Evolutionary conservation across 176 grass and related monocot species (phyloP).

Genomic region (Aegilops speltoides): DNA sequence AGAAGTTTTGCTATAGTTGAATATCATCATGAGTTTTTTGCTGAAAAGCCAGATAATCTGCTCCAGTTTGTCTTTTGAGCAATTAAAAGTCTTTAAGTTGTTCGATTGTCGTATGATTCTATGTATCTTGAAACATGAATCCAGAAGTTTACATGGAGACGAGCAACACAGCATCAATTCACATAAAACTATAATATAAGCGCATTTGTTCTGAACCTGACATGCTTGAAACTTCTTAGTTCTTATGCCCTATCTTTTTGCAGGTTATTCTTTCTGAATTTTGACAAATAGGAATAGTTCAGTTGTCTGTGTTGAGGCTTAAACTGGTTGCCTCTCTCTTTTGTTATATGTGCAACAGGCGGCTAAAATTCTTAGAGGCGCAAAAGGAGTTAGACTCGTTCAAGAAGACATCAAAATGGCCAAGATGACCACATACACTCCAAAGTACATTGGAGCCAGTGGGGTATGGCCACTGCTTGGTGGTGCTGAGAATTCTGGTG

Average conservation of each 20-base stretch:
- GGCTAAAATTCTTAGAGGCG: constrained; percentile 46
- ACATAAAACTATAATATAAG: constrained; percentile 1
- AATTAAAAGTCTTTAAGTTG: constrained; percentile 1
- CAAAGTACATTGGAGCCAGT: constrained; percentile 66
- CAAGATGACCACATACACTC: constrained; percentile 77
- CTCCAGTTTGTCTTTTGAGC: neutral
- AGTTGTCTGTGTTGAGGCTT: neutral
- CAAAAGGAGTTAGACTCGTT: constrained; percentile 76
- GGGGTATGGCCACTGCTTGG: constrained; percentile 71
- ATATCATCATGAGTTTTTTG: neutral
- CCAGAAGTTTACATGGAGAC: neutral
- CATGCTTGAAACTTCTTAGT: neutral
- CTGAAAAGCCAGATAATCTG: neutral
- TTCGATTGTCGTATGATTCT: neutral
- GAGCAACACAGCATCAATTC: neutral
- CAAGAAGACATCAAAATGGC: constrained; percentile 80
- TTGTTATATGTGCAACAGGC: constrained; percentile 38
- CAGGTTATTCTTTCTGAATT: constrained; percentile 8
- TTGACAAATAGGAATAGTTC: neutral
- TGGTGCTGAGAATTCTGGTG: constrained; percentile 60
- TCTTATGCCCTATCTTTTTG: neutral
- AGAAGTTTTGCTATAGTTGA: neutral
- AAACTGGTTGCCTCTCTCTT: neutral
- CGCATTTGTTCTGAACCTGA: neutral
- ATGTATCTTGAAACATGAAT: constrained; percentile 3